Conservation (phyloP, 192 early-diverging fungal genomes). For the Geranomyces michiganensis region DNA sequence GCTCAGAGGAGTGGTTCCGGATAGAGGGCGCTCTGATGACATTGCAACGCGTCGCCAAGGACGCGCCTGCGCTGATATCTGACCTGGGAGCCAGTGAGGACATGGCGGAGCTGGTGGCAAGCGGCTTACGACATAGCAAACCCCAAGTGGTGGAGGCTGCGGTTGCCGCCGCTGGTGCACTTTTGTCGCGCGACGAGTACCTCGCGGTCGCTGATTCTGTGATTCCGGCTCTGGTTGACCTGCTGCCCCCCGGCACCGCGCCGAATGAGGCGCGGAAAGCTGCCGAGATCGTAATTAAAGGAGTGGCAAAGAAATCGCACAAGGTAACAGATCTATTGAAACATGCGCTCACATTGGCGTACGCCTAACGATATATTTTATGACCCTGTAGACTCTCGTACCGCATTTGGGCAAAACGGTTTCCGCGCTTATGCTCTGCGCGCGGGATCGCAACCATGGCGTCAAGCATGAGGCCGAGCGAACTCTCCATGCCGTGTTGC, state of each 20-base stretch:
- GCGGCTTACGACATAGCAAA: constrained; percentile 28
- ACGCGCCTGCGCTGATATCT: constrained; percentile 49
- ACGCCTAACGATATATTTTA: background rate
- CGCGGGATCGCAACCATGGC: constrained; percentile 77
- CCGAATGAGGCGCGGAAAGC: constrained; percentile 41
- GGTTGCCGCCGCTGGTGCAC: constrained; percentile 23
- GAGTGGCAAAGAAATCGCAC: constrained; percentile 46
- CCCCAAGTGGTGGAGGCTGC: constrained; percentile 38
- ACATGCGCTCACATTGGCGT: constrained; percentile 5
- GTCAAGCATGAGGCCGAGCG: constrained; percentile 88
- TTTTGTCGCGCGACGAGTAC: constrained; percentile 29
- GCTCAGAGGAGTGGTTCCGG: constrained; percentile 27
- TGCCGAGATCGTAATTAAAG: constrained; percentile 50
- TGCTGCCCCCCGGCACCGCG: constrained; percentile 15
- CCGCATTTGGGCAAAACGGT: constrained; percentile 61
- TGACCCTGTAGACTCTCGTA: constrained; percentile 35
- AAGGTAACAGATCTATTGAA: constrained; percentile 23
- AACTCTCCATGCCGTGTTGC: constrained; percentile 71
- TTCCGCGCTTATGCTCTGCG: constrained; percentile 68
- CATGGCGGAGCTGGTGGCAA: background rate
- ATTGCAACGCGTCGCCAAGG: constrained; percentile 51
- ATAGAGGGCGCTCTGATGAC: constrained; percentile 49
- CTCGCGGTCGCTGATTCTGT: background rate
- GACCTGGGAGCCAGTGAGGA: constrained; percentile 33
- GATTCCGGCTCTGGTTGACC: constrained; percentile 13